Evolutionary conservation across 805 yeast species (phyloP).

Genomic region (Yarrowia deformans): DNA sequence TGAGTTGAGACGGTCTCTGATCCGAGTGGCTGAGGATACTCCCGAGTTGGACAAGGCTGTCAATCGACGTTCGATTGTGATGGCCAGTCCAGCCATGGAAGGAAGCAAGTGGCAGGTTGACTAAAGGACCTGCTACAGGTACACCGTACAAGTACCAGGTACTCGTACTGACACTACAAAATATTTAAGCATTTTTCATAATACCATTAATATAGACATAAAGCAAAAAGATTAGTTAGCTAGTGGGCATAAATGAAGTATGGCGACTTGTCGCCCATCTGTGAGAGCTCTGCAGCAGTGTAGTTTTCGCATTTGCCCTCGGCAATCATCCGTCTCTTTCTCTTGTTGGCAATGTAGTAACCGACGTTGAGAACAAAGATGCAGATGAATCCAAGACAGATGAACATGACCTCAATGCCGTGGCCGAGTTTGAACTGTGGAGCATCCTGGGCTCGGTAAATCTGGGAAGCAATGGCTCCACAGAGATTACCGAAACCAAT

Average conservation of each 20-base stretch:
- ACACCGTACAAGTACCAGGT: too few relatives aligned
- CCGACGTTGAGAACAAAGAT: slow-evolving; percentile 8
- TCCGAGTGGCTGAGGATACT: slow-evolving; percentile 46
- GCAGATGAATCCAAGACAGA: slow-evolving; percentile 49
- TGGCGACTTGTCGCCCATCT: slow-evolving; percentile 36
- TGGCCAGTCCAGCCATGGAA: slow-evolving; percentile 38
- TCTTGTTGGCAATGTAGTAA: slow-evolving; percentile 17
- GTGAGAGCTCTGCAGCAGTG: slow-evolving; percentile 16
- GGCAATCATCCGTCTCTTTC: slow-evolving; percentile 14
- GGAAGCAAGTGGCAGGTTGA: slow-evolving; percentile 29
- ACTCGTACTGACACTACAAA: background rate
- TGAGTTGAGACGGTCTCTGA: slow-evolving; percentile 47
- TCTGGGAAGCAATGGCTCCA: slow-evolving; percentile 63
- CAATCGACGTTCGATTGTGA: slow-evolving; percentile 28
- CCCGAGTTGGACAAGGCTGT: slow-evolving; percentile 34
- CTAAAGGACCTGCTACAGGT: background rate
- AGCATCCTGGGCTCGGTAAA: slow-evolving; percentile 60
- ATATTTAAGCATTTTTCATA: slow-evolving; percentile 27
- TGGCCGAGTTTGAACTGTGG: slow-evolving; percentile 63
- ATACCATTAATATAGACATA: background rate
- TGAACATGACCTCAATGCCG: slow-evolving; percentile 57
- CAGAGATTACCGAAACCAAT: slow-evolving; percentile 72
- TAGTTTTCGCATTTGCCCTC: slow-evolving; percentile 4
- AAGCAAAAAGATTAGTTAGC: too few relatives aligned
- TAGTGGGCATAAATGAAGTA: slow-evolving; percentile 15